Conservation (phyloP, 805 yeast genomes). For the Yarrowia sp. region DNA sequence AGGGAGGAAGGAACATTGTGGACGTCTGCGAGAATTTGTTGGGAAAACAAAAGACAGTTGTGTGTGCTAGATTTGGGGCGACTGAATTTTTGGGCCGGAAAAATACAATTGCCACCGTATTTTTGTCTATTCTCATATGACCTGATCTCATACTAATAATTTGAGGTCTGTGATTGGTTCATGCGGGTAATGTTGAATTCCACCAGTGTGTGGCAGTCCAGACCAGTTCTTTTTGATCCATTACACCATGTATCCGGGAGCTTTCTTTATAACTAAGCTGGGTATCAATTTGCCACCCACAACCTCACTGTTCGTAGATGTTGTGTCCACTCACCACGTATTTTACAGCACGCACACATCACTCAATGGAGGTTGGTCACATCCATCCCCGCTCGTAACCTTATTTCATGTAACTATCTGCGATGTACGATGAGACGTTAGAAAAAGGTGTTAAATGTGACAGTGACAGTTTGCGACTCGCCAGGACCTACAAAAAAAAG, state of each 20-base stretch:
- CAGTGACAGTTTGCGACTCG: neutral
- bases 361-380: neutral
- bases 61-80: neutral
- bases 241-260: neutral
- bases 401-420: conserved; percentile 6
- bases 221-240: neutral
- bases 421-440: conserved; percentile 22
- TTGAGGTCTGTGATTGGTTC: neutral
- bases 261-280: neutral
- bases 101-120: neutral
- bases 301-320: neutral
- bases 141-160: neutral
- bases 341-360: neutral
- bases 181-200: neutral
- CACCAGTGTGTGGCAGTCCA: neutral
- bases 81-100: neutral
- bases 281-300: too few species aligned
- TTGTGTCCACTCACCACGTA: neutral
- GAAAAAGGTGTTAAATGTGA: neutral
- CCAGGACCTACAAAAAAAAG: neutral
- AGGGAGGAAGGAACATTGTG: neutral
- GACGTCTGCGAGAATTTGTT: conserved; percentile 8
- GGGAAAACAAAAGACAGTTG: neutral
- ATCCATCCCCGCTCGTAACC: conserved; percentile 17
- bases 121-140: neutral